phyloP scores from a whole-genome alignment of 2,329 filamentous ascomycete genomes.

The Fusarium zealandicum region DNA sequence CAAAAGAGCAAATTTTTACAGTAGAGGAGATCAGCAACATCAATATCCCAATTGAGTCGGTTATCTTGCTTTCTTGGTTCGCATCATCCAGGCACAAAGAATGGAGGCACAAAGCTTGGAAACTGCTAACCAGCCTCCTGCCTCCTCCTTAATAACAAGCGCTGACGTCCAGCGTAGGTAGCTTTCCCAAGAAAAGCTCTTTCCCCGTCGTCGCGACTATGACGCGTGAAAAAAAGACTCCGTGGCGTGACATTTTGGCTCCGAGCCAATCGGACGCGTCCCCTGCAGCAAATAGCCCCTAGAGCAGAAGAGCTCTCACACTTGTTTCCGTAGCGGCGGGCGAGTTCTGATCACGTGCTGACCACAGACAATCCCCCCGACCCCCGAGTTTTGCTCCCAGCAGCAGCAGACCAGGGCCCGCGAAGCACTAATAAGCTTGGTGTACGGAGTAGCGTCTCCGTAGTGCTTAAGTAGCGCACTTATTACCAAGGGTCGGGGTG shows the following conservation, averaged over 20 bases:
- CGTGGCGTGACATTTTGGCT: slow-evolving; percentile 18
- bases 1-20: no score
- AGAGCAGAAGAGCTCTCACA: background rate
- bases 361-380: background rate
- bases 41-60: background rate
- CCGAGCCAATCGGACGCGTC: slow-evolving; percentile 32
- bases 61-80: slow-evolving; percentile 16
- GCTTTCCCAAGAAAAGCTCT: no score
- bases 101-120: slow-evolving; percentile 24
- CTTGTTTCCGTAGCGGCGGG: slow-evolving; percentile 10
- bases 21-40: background rate
- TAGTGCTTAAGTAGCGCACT: slow-evolving; percentile 27
- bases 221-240: slow-evolving; percentile 33
- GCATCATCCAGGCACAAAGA: slow-evolving; percentile 28
- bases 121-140: slow-evolving; percentile 22
- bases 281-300: slow-evolving; percentile 25
- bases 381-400: slow-evolving; percentile 13
- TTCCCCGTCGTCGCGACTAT: slow-evolving; percentile 37
- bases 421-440: slow-evolving; percentile 11
- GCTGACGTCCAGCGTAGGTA: background rate
- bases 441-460: slow-evolving; percentile 29
- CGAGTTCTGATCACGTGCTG: slow-evolving; percentile 29
- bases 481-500: slow-evolving; percentile 20
- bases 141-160: background rate
- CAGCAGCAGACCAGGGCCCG: background rate